A percentile compares a stretch with the other conserved stretches of the same genome.
These are phyloP conservation scores for Hypoxylon sp. DNA, from an alignment of 2,329 filamentous ascomycete species.

Conservation along the genomic window DNA sequence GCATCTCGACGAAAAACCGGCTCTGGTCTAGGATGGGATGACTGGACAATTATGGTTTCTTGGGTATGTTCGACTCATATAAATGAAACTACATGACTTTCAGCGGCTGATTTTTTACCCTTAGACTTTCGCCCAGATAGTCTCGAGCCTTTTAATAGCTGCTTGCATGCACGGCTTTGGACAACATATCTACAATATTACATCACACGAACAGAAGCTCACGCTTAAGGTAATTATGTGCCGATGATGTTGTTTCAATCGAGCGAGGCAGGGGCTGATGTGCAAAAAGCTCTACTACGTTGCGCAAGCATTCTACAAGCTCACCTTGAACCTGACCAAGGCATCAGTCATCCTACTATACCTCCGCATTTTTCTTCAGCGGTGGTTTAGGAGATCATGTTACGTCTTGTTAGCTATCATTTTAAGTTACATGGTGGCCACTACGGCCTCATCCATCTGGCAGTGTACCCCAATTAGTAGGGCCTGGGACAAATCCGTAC, in stretches of 20 bases:
- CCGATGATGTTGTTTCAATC: background rate
- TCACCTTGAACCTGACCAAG: conserved; percentile 68
- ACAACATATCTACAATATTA: conserved; percentile 57
- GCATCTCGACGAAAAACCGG: conserved; percentile 58
- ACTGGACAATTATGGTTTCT: conserved; percentile 57
- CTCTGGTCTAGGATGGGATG: conserved; percentile 59
- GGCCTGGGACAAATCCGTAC: conserved; percentile 61
- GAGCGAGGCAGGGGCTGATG: conserved; percentile 13
- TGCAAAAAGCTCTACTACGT: conserved; percentile 63
- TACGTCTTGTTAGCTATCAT: conserved; percentile 61
- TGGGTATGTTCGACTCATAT: conserved; percentile 43
- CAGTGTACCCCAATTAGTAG: conserved; percentile 65
- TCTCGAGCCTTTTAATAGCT: conserved; percentile 59
- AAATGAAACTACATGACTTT: background rate
- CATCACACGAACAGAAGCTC: conserved; percentile 54
- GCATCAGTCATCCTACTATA: conserved; percentile 68
- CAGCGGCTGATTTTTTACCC: conserved; percentile 16
- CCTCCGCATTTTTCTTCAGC: conserved; percentile 66
- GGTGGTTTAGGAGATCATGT: conserved; percentile 62
- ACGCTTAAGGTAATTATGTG: conserved; percentile 54
- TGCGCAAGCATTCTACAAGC: conserved; percentile 68
- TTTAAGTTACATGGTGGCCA: conserved; percentile 62
- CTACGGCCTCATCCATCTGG: conserved; percentile 62
- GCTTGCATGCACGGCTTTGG: conserved; percentile 61
- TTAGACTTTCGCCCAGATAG: conserved; percentile 56